Evolutionary conservation across 306 rosid species (phyloP).

Genomic region (Oxytropis ochrocephala): DNA sequence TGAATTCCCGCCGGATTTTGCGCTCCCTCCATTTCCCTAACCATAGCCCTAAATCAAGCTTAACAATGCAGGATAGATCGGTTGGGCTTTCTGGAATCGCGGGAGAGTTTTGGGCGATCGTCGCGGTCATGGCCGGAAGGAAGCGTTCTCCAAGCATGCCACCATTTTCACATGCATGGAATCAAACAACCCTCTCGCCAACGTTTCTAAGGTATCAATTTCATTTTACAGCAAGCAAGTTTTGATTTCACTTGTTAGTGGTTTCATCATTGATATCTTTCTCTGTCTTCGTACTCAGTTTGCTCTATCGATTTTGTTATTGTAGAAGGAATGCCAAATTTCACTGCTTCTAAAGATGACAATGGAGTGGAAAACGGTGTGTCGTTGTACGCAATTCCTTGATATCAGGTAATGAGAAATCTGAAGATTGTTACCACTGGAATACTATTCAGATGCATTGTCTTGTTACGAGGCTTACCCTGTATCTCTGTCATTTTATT

Average conservation of each 20-base stretch:
- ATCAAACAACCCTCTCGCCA: conserved; percentile 42
- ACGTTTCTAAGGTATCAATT: conserved; percentile 60
- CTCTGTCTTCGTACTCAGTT: conserved; percentile 39
- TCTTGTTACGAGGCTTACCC: no score
- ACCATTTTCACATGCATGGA: no score
- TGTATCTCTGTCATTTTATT: background rate
- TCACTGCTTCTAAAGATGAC: conserved; percentile 71
- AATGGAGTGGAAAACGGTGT: conserved; percentile 71
- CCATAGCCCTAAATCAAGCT: no score
- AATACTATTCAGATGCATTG: conserved; percentile 77
- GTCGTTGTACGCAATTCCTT: conserved; percentile 73
- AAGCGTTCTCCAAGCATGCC: no score
- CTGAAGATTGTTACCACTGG: conserved; percentile 91
- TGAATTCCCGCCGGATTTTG: no score
- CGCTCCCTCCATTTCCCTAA: no score
- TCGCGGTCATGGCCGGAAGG: no score
- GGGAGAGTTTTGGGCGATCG: no score
- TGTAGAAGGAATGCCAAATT: conserved; percentile 64
- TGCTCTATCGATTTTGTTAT: conserved; percentile 64
- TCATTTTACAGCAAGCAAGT: background rate
- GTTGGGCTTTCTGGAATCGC: no score
- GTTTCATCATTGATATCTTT: background rate
- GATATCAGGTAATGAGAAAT: conserved; percentile 84
- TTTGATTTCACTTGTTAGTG: conserved; percentile 1
- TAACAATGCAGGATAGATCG: no score